phyloP scores from a whole-genome alignment of 495 filamentous ascomycete genomes.

The Neurospora sp. region DNA sequence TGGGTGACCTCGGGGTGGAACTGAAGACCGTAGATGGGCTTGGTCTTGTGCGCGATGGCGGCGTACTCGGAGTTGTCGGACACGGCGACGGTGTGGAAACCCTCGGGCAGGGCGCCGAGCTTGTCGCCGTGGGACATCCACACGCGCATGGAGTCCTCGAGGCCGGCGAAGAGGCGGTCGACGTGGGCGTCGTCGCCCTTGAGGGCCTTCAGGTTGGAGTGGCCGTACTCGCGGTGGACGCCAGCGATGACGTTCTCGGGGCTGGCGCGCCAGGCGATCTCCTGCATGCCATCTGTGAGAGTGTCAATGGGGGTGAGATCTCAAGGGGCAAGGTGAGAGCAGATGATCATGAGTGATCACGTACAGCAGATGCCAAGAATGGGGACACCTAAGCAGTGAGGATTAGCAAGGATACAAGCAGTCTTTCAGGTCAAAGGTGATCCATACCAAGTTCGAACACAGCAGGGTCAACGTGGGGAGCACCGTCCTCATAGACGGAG shows the following conservation, averaged over 20 bases:
- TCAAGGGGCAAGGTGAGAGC: not conserved
- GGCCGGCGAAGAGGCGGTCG: constrained; percentile 59
- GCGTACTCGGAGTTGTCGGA: constrained; percentile 67
- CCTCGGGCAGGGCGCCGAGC: constrained; percentile 57
- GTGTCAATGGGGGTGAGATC: not conserved
- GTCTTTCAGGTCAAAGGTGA: constrained; percentile 28
- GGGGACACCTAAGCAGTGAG: constrained; percentile 10
- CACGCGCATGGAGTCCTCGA: constrained; percentile 52
- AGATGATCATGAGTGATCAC: not conserved
- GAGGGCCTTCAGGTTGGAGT: constrained; percentile 31
- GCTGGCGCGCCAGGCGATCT: constrained; percentile 66
- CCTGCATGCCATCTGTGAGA: constrained; percentile 33
- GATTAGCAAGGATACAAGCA: not conserved
- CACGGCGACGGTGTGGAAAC: constrained; percentile 61
- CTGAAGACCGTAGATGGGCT: constrained; percentile 65
- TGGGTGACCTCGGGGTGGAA: constrained; percentile 84
- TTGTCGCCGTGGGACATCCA: constrained; percentile 92
- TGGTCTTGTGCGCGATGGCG: constrained; percentile 63
- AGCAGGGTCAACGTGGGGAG: constrained; percentile 53
- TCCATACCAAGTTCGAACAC: constrained; percentile 65
- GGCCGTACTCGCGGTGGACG: constrained; percentile 39
- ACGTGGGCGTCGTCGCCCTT: constrained; percentile 44
- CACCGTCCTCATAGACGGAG: constrained; percentile 21
- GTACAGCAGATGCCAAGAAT: constrained; percentile 60
- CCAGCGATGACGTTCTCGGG: constrained; percentile 64